Conservation (phyloP, 2,329 filamentous ascomycete genomes). For the Talaromyces sp. region DNA sequence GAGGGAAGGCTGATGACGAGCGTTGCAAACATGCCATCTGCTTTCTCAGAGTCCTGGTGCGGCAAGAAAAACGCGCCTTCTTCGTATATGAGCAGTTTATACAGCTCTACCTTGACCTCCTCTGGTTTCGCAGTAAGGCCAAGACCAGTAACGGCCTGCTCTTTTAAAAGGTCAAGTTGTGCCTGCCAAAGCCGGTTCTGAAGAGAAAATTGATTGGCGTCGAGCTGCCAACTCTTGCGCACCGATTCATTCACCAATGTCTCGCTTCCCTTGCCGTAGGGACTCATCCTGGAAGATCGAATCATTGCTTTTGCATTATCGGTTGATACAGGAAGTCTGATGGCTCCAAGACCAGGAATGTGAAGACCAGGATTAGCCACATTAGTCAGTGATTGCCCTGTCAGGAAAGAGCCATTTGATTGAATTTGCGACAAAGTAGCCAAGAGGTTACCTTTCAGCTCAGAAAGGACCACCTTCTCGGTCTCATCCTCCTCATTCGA, state of each 20-base stretch:
- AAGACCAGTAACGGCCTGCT: conserved; percentile 21
- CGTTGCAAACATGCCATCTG: conserved; percentile 48
- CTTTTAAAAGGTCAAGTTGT: conserved; percentile 13
- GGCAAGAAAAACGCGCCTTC: conserved; percentile 48
- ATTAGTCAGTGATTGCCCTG: not conserved
- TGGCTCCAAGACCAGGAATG: conserved; percentile 2
- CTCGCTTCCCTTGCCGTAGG: conserved; percentile 37
- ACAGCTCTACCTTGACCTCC: conserved; percentile 32
- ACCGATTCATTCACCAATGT: conserved; percentile 38
- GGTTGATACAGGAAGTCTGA: conserved; percentile 8
- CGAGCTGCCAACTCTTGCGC: conserved; percentile 44
- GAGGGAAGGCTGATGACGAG: conserved; percentile 48
- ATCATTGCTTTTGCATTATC: conserved; percentile 15
- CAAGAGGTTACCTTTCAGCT: not conserved
- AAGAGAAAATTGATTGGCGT: conserved; percentile 36
- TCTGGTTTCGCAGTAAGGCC: conserved; percentile 18
- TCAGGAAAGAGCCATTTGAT: not conserved
- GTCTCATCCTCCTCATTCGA: too few relatives aligned
- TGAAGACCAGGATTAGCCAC: conserved; percentile 10
- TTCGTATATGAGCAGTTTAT: conserved; percentile 50
- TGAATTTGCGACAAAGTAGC: not conserved
- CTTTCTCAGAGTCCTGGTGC: conserved; percentile 46
- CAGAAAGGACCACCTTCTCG: not conserved
- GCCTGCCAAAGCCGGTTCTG: conserved; percentile 31
- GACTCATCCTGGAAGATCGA: conserved; percentile 17